Evolutionary conservation across 805 yeast genomes (phyloP).

Genomic region (Saturnispora gosingensis): DNA sequence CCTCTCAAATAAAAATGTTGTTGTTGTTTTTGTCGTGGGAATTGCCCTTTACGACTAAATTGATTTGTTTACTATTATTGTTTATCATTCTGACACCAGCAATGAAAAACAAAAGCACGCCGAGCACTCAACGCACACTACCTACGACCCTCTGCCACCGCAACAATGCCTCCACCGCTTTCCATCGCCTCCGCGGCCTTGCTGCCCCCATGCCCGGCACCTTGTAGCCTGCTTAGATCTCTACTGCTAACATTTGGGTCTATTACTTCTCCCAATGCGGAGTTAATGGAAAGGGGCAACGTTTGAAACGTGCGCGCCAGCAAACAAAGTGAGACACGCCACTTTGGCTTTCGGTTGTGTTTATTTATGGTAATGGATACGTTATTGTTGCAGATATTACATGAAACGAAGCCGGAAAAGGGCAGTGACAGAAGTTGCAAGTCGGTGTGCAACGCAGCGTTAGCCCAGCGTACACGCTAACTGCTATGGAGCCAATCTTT

Average conservation of each 20-base stretch:
- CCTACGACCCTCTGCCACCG: too few species aligned
- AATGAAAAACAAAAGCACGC: background rate
- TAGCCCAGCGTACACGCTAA: too few species aligned
- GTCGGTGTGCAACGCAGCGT: too few species aligned
- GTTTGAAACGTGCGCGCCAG: background rate
- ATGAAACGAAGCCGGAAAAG: background rate
- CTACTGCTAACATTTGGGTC: too few species aligned
- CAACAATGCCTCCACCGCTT: too few species aligned
- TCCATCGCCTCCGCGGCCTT: too few species aligned
- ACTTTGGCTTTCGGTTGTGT: background rate
- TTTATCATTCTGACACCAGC: background rate
- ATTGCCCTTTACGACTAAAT: background rate
- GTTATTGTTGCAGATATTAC: background rate
- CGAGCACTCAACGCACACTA: background rate
- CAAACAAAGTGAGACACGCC: background rate
- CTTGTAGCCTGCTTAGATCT: too few species aligned
- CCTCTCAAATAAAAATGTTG: background rate
- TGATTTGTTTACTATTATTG: background rate
- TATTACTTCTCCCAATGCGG: background rate
- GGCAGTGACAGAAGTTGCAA: background rate
- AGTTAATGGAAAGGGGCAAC: background rate
- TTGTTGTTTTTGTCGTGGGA: background rate
- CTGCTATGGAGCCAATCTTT: background rate
- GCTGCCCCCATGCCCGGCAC: too few species aligned
- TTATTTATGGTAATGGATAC: background rate